Conservation (phyloP, 2,329 filamentous ascomycete genomes). For the Verticillium zaregamsianum region DNA sequence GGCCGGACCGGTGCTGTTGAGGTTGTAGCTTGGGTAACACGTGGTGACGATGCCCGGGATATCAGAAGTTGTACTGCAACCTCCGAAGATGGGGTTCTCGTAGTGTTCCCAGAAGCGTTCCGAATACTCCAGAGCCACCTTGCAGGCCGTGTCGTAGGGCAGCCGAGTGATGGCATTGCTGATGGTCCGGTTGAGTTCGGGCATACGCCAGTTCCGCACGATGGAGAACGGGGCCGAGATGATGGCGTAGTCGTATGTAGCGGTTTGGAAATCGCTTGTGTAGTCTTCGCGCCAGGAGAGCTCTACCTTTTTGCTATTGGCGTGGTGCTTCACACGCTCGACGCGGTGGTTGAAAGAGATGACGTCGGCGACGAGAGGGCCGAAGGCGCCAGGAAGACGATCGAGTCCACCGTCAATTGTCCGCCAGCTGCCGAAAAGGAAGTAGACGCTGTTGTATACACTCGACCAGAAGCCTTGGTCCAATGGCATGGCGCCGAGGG, state of each 20-base stretch:
- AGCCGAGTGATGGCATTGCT: conserved; percentile 43
- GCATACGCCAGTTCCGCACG: conserved; percentile 58
- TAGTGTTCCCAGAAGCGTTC: conserved; percentile 57
- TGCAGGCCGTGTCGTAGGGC: conserved; percentile 44
- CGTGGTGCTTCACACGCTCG: conserved; percentile 50
- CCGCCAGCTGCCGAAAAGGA: conserved; percentile 17
- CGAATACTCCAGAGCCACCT: conserved; percentile 63
- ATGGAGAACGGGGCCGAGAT: conserved; percentile 61
- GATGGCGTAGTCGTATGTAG: conserved; percentile 62
- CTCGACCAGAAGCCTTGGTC: conserved; percentile 17
- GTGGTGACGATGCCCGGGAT: conserved; percentile 58
- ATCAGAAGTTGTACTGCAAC: conserved; percentile 53
- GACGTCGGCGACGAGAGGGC: conserved; percentile 53
- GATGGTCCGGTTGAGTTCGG: conserved; percentile 36
- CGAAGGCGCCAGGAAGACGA: conserved; percentile 58
- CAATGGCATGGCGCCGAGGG: conserved; percentile 4
- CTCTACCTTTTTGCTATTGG: conserved; percentile 46
- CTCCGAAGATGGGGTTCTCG: conserved; percentile 55
- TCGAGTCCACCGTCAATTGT: conserved; percentile 34
- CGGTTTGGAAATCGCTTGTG: conserved; percentile 36
- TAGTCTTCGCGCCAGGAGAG: conserved; percentile 51
- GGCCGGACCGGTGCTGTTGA: conserved; percentile 60
- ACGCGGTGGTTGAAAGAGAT: conserved; percentile 55
- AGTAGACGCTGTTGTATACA: conserved; percentile 16
- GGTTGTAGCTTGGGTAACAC: conserved; percentile 64